phyloP scores from a whole-genome alignment of 2,329 filamentous ascomycete species.

The Lasiodiplodia sp. region DNA sequence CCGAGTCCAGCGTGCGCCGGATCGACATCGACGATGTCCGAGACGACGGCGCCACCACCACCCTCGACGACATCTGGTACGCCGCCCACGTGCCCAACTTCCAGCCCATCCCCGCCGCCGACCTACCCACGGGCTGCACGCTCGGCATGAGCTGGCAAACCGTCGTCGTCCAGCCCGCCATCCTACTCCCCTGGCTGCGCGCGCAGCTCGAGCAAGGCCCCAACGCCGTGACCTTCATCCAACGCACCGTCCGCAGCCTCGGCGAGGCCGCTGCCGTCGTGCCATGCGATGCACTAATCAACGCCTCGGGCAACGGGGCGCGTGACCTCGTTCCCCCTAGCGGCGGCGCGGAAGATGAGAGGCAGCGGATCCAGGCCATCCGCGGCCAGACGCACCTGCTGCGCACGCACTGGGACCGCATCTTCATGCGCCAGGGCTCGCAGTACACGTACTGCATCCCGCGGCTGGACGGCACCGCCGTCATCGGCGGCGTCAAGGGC shows the following conservation, averaged over 20 bases:
- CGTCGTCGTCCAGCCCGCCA: constrained; percentile 35
- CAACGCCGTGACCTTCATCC: constrained; percentile 37
- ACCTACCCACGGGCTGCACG: constrained; percentile 34
- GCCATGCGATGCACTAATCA: constrained; percentile 38
- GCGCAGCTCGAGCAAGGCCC: constrained; percentile 31
- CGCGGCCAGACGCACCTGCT: constrained; percentile 38
- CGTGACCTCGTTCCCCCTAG: constrained; percentile 31
- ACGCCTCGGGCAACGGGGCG: constrained; percentile 37
- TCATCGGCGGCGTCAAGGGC: constrained; percentile 38
- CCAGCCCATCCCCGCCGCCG: constrained; percentile 8
- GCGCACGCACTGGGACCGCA: constrained; percentile 35
- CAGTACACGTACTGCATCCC: constrained; percentile 39
- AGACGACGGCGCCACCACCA: constrained; percentile 17
- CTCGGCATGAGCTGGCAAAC: constrained; percentile 34
- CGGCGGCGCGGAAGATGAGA: no score
- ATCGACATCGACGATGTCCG: constrained; percentile 32
- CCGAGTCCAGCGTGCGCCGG: constrained; percentile 32
- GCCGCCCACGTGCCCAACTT: constrained; percentile 30
- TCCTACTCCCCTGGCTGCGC: constrained; percentile 39
- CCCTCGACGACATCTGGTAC: constrained; percentile 31
- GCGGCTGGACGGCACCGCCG: constrained; percentile 36
- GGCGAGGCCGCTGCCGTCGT: constrained; percentile 30
- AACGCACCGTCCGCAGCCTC: constrained; percentile 32
- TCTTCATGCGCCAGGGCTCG: constrained; percentile 37
- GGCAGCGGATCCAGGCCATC: constrained; percentile 34